Evolutionary conservation across 1,139 yeast genomes (phyloP).

Genomic region (Debaryomycetaceae sp.): DNA sequence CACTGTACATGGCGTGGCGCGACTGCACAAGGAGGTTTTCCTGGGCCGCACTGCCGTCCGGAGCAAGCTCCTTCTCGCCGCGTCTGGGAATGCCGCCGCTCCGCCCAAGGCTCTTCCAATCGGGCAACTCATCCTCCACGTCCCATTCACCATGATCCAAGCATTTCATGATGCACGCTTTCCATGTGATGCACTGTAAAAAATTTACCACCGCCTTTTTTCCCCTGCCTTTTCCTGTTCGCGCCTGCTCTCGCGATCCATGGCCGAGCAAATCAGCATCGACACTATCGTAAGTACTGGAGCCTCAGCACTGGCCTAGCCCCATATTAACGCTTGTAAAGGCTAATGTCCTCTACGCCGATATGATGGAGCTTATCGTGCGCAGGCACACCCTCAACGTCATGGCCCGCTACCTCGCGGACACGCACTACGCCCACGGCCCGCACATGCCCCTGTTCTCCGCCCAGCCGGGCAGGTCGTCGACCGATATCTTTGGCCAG

Average conservation of each 20-base stretch:
- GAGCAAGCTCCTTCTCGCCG: constrained; percentile 84
- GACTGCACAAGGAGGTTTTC: constrained; percentile 39
- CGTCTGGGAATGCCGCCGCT: constrained; percentile 19
- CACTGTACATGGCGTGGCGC: constrained; percentile 62
- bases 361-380: constrained; percentile 25
- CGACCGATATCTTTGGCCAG: constrained; percentile 30
- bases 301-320: no score
- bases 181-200: no score
- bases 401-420: constrained; percentile 16
- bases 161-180: no score
- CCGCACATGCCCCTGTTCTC: constrained; percentile 4
- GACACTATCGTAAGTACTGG: no score
- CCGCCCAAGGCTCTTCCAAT: constrained; percentile 43
- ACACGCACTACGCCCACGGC: constrained; percentile 1
- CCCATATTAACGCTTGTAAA: constrained; percentile 7
- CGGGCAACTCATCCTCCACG: constrained; percentile 54
- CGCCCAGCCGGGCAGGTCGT: constrained; percentile 7
- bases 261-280: no score
- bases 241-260: constrained; percentile 1
- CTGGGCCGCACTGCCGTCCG: constrained; percentile 67
- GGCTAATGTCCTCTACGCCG: constrained; percentile 18
- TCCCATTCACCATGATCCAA: constrained; percentile 2
- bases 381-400: constrained; percentile 22
- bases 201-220: not conserved
- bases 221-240: not conserved